Evolutionary conservation across 805 yeast genomes (phyloP).

Genomic region (Sugiyamaella boreocaroliniensis): DNA sequence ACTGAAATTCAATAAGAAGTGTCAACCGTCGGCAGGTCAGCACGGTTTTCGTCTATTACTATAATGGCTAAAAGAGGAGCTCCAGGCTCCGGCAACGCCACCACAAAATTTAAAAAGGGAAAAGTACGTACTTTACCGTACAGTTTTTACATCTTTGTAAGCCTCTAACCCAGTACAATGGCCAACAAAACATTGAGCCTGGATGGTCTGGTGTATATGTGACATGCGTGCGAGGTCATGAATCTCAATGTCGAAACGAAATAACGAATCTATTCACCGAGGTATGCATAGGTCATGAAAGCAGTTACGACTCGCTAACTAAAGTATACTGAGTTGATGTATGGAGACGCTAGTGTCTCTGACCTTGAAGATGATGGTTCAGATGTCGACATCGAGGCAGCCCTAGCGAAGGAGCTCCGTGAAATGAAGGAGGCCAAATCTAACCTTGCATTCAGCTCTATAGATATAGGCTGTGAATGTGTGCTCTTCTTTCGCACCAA

Average conservation of each 20-base stretch:
- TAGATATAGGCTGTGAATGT: constrained; percentile 34
- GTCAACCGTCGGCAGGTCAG: no score
- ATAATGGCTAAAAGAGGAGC: background rate
- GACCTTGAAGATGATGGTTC: constrained; percentile 23
- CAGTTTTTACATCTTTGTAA: no score
- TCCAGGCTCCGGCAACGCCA: background rate
- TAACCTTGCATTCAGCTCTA: constrained; percentile 19
- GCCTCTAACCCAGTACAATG: background rate
- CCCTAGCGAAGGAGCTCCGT: constrained; percentile 56
- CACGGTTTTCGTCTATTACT: background rate
- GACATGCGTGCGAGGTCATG: constrained; percentile 79
- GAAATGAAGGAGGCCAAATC: constrained; percentile 42
- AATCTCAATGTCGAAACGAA: constrained; percentile 70
- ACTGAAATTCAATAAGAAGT: no score
- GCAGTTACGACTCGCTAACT: background rate
- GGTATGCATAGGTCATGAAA: constrained; percentile 17
- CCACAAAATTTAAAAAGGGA: background rate
- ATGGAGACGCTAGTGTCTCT: constrained; percentile 24
- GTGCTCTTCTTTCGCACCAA: constrained; percentile 77
- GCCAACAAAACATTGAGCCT: constrained; percentile 52
- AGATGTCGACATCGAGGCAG: constrained; percentile 57
- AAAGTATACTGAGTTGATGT: constrained; percentile 16
- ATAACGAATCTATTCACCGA: constrained; percentile 53
- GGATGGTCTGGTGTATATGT: constrained; percentile 83
- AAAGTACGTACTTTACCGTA: no score